Evolutionary conservation across 176 grass and related monocot genomes (phyloP).

Genomic region (Phoenix dactylifera): DNA sequence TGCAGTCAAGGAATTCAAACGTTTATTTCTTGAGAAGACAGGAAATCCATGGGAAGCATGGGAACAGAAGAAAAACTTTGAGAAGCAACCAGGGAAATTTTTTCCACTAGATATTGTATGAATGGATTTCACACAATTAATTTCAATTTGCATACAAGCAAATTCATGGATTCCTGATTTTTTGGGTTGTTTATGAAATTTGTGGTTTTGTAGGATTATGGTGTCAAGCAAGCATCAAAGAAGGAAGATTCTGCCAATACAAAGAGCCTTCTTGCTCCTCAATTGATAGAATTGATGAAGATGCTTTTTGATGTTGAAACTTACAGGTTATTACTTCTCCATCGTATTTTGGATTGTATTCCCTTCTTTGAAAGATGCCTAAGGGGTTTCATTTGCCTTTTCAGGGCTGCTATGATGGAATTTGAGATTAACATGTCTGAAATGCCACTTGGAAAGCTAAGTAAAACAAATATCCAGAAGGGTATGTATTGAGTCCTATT

Average conservation of each 20-base stretch:
- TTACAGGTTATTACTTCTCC: slow-evolving; percentile 49
- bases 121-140: not conserved
- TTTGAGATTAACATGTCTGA: slow-evolving; percentile 98
- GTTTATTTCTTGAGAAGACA: slow-evolving; percentile 94
- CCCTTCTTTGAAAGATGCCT: not conserved
- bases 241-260: slow-evolving; percentile 37
- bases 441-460: slow-evolving; percentile 99
- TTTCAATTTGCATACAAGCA: no score
- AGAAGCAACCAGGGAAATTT: slow-evolving; percentile 74
- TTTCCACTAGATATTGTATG: slow-evolving; percentile 90
- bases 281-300: slow-evolving; percentile 69
- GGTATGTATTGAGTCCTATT: slow-evolving; percentile 32
- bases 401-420: slow-evolving; percentile 86
- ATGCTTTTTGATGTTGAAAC: slow-evolving; percentile 96
- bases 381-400: not conserved
- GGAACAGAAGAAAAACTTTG: slow-evolving; percentile 66
- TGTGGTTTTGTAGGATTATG: slow-evolving; percentile 67
- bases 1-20: slow-evolving; percentile 84
- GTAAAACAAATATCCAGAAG: slow-evolving; percentile 85
- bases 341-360: slow-evolving; percentile 7
- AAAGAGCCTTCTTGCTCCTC: slow-evolving; percentile 85
- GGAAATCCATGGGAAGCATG: slow-evolving; percentile 93
- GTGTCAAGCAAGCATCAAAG: slow-evolving; percentile 56
- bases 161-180: no score
- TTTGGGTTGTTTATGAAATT: no score